Base-by-base conservation (phyloP, 73 alveolate genomes). In the Tetrahymena borealis region DNA sequence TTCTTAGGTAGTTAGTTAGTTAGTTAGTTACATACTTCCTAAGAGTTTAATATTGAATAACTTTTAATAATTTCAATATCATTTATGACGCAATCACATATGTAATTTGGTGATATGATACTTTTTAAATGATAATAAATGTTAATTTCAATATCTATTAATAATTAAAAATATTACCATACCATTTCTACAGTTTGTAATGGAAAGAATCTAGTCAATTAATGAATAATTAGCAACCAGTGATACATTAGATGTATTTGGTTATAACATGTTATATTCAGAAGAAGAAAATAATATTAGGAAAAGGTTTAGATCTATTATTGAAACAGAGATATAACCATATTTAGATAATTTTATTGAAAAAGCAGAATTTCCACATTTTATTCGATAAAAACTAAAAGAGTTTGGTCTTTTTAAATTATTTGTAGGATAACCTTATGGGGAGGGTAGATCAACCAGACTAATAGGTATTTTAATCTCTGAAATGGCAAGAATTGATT, bases 401-500 rank as follows among this genome's bases (percentile, higher is more conserved):
- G 85, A 60, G 28, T 60, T 60, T 15, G 33, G 35, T 3, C 31
- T 60, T 2, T 60, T 60, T 35, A 60, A 60, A 6, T 60, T 18
- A 18, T 60, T 60, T 60, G 85, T 60, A 1, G 85, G 85, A 28
- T 35, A 32, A 24, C 85, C 85, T n/a, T 60, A 2, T 60, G 85
- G 85, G 38, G 85, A 60, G 28, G 85, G 85, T 15, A 60, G 85
- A 9, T 24, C 18, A 60, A 60, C 85, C 4, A 60, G 85, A n/a
- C 38, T 60, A 2, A 60, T 60, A 24, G 85, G 85, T 24, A 60
- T 60, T 18, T 20, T 60, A 15, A 20, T 60, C 0, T 60, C 85
- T 60, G 95, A 93, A 93, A 91, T 91, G 78, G 93, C 93, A 15
- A 93, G 91, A 40, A 91, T 90, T 79, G 95, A 93, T 40, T 85